These are phyloP conservation scores for Cetraspora pellucida DNA, from an alignment of 192 early-diverging fungal species.

Conservation along the genomic window DNA sequence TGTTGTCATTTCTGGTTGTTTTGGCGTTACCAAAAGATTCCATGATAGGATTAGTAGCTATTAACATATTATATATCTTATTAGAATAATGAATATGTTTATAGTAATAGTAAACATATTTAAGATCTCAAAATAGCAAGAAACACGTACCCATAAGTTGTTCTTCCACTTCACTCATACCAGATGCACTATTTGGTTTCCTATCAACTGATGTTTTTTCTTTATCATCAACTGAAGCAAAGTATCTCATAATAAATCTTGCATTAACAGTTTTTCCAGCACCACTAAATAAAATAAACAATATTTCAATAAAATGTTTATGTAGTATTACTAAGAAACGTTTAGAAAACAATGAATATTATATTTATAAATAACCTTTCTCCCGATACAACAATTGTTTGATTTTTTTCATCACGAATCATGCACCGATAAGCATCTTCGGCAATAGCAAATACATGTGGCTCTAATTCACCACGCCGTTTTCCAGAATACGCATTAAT, in stretches of 20 bases:
- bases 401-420: conserved; percentile 90
- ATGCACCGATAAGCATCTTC: conserved; percentile 97
- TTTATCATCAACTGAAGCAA: conserved; percentile 78
- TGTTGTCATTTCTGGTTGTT: conserved; percentile 99
- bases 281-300: conserved; percentile 54
- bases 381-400: conserved; percentile 97
- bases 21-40: conserved; percentile 99
- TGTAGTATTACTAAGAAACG: conserved; percentile 6
- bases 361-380: conserved; percentile 65
- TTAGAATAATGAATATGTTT: background rate
- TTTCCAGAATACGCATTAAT: conserved; percentile 93
- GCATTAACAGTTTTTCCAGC: conserved; percentile 97
- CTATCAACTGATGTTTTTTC: conserved; percentile 52
- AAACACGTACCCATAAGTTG: conserved; percentile 65
- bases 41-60: conserved; percentile 97
- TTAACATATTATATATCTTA: conserved; percentile 6
- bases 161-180: conserved; percentile 77
- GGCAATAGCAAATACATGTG: conserved; percentile 98
- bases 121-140: too few relatives aligned
- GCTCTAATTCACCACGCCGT: conserved; percentile 91
- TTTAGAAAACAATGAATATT: background rate
- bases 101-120: too few relatives aligned
- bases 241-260: conserved; percentile 98
- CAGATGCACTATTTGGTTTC: conserved; percentile 44
- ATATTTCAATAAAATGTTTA: conserved; percentile 9